Conservation (phyloP, 2,329 filamentous ascomycete species). For the Helotiales sp. region DNA sequence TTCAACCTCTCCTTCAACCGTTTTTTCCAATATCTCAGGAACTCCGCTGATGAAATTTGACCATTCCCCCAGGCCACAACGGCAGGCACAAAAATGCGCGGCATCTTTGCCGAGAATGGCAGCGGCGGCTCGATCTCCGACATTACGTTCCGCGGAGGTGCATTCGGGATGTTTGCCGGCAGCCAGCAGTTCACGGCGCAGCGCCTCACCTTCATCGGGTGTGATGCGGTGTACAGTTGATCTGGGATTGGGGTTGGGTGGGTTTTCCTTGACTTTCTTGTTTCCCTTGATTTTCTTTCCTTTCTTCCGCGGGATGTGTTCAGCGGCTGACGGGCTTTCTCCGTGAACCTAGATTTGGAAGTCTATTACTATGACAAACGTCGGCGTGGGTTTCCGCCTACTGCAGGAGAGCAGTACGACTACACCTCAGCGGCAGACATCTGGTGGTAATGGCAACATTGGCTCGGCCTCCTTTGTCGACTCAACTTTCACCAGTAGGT, state of each 20-base stretch:
- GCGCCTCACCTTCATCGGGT: constrained; percentile 70
- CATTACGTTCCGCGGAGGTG: constrained; percentile 21
- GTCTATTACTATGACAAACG: constrained; percentile 21
- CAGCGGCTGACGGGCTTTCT: no score
- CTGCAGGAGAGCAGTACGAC: not conserved
- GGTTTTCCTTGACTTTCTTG: no score
- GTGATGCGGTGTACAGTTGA: constrained; percentile 52
- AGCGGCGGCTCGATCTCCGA: constrained; percentile 25
- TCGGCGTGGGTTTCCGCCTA: constrained; percentile 17
- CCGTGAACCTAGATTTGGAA: constrained; percentile 3
- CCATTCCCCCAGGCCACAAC: no score
- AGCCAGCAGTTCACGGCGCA: constrained; percentile 67
- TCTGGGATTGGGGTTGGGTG: constrained; percentile 66
- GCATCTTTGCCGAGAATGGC: constrained; percentile 23
- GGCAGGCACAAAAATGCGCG: no score
- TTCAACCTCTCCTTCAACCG: no score
- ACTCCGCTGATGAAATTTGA: no score
- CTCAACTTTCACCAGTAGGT: constrained; percentile 2
- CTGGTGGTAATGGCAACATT: constrained; percentile 10
- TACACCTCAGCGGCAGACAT: not conserved
- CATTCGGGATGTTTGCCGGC: constrained; percentile 54
- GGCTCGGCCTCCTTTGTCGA: constrained; percentile 20
- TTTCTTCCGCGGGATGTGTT: no score
- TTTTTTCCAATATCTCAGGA: no score
- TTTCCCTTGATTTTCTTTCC: no score